Evolutionary conservation across 2,329 filamentous ascomycete genomes (phyloP).

Genomic region (Diaporthe amygdali): DNA sequence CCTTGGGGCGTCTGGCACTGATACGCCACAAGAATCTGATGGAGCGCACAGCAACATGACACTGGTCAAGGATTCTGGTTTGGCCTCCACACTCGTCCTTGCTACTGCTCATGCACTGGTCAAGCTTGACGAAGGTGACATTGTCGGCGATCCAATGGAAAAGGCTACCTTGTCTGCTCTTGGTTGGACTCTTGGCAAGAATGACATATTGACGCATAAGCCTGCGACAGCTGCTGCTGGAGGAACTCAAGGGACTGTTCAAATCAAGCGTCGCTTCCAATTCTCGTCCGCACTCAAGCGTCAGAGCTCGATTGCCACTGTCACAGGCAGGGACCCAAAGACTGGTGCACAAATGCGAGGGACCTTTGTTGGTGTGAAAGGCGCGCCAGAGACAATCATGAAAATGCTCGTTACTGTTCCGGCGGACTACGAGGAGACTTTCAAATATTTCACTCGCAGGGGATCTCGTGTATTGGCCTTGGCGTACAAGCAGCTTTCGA

Average conservation of each 20-base stretch:
- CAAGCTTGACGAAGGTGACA: slow-evolving; percentile 93
- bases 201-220: slow-evolving; percentile 82
- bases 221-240: slow-evolving; percentile 50
- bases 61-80: slow-evolving; percentile 70
- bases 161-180: slow-evolving; percentile 91
- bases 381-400: slow-evolving; percentile 94
- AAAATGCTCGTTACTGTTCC: slow-evolving; percentile 88
- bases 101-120: slow-evolving; percentile 95
- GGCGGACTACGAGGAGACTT: slow-evolving; percentile 93
- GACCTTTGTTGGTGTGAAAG: slow-evolving; percentile 95
- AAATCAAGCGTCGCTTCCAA: slow-evolving; percentile 96
- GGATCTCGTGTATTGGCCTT: slow-evolving; percentile 93
- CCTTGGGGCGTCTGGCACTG: slow-evolving; percentile 66
- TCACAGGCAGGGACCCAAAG: slow-evolving; percentile 73
- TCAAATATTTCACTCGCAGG: slow-evolving; percentile 96
- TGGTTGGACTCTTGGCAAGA: slow-evolving; percentile 90
- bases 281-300: slow-evolving; percentile 97
- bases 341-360: slow-evolving; percentile 79
- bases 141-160: slow-evolving; percentile 98
- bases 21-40: slow-evolving; percentile 71
- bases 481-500: slow-evolving; percentile 89
- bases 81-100: slow-evolving; percentile 90
- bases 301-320: slow-evolving; percentile 90
- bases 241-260: slow-evolving; percentile 74
- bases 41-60: slow-evolving; percentile 84